phyloP scores from a whole-genome alignment of 2,329 filamentous ascomycete genomes.

The Paracamarosporium sp. region DNA sequence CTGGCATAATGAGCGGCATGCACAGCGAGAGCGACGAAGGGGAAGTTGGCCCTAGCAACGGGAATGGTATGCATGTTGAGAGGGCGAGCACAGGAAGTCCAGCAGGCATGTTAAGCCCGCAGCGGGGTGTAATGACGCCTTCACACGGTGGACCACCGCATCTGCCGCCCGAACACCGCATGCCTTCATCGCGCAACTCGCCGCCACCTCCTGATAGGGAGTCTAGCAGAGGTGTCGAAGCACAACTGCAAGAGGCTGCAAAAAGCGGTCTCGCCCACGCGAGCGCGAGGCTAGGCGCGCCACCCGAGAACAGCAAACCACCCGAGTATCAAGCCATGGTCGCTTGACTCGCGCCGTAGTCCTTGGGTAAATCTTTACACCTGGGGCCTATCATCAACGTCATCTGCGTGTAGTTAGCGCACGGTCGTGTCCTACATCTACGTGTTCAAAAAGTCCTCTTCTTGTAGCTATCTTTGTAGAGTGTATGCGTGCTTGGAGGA shows the following conservation, averaged over 20 bases:
- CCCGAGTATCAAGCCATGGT: conserved; percentile 37
- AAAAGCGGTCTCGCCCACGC: conserved; percentile 42
- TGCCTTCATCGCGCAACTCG: conserved; percentile 24
- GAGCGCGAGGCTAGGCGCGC: conserved; percentile 21
- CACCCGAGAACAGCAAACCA: conserved; percentile 19
- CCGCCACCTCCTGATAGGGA: conserved; percentile 25
- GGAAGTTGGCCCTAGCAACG: background rate
- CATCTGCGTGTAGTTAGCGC: background rate
- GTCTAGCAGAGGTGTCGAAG: conserved; percentile 29
- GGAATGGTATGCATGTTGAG: conserved; percentile 25
- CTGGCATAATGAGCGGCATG: conserved; percentile 30
- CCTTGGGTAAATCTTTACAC: background rate
- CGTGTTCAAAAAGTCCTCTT: background rate
- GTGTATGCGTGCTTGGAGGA: no score
- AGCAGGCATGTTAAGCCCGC: conserved; percentile 31
- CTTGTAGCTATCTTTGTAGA: background rate
- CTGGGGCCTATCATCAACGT: background rate
- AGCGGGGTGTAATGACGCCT: conserved; percentile 30
- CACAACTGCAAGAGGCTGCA: conserved; percentile 43
- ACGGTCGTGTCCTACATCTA: background rate
- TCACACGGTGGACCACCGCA: conserved; percentile 14
- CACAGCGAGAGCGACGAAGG: conserved; percentile 42
- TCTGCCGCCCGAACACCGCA: conserved; percentile 20
- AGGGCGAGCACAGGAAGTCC: conserved; percentile 39
- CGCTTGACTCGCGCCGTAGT: conserved; percentile 18